Evolutionary conservation across 1,139 yeast species (phyloP).

Genomic region (Sugiyamaella sp.): DNA sequence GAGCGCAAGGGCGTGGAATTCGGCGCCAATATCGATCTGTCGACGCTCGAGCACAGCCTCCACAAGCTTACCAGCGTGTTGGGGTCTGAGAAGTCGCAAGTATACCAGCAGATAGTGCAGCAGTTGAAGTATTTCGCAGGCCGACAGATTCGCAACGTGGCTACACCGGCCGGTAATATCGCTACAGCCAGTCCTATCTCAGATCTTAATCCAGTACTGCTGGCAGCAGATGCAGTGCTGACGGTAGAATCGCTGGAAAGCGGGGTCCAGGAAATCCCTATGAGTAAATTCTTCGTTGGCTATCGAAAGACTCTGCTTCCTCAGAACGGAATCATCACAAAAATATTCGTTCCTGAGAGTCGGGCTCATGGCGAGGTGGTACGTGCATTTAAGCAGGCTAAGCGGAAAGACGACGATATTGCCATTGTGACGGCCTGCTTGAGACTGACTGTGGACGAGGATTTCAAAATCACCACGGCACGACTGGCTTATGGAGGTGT

Average conservation of each 20-base stretch:
- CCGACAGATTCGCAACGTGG: conserved; percentile 52
- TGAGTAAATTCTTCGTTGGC: conserved; percentile 49
- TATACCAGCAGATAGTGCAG: conserved; percentile 44
- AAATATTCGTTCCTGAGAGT: conserved; percentile 47
- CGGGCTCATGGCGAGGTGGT: conserved; percentile 40
- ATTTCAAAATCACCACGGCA: conserved; percentile 35
- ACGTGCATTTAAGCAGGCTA: conserved; percentile 49
- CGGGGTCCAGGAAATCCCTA: conserved; percentile 35
- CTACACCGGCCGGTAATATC: conserved; percentile 52
- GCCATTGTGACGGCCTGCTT: conserved; percentile 51
- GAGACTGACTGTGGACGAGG: conserved; percentile 34
- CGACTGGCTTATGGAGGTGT: conserved; percentile 51
- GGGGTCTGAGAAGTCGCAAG: conserved; percentile 38
- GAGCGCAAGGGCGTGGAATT: conserved; percentile 44
- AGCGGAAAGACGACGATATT: conserved; percentile 53
- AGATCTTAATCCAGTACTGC: conserved; percentile 50
- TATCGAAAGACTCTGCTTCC: conserved; percentile 48
- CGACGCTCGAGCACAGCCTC: conserved; percentile 45
- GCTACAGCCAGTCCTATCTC: conserved; percentile 55
- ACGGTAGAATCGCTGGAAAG: conserved; percentile 42
- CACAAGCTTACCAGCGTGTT: conserved; percentile 36
- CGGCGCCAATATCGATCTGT: conserved; percentile 48
- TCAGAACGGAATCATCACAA: conserved; percentile 42
- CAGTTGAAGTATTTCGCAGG: conserved; percentile 53
- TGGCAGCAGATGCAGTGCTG: conserved; percentile 46